Evolutionary conservation across 2,329 filamentous ascomycete genomes (phyloP), one percentile per base, ranked within the genome.

Genomic region (Paraphaeosphaeria minitans): DNA sequence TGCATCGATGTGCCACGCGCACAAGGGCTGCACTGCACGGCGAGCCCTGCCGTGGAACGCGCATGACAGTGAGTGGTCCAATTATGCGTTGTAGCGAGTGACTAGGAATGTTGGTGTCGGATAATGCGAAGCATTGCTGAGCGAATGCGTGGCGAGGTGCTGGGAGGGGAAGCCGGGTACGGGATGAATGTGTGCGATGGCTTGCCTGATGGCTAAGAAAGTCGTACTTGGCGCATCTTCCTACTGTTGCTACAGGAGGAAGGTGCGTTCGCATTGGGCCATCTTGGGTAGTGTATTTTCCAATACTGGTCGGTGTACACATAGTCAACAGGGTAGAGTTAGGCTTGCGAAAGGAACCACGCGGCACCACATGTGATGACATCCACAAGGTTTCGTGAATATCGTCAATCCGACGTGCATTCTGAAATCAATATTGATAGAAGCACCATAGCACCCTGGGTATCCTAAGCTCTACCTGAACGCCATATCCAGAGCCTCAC

Each of bases 401-500:
- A 2, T 12, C 19, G 10, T 43, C 8, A 19, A 43, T 13, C 19
- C 19, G 41, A 1, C 10, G 7, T 13, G 13, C 3, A 43, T 8
- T 14, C 16, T 3, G 9, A 21, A 2, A 6, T 14, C 16, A 21
- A 53, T 27, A 6, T 43, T 8, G 37, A 46, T 14, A 24, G 10
- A 31, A 53, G 9, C 7, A 53, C 2, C 31, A 37, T 4, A 42
- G 39, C 46, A 24, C 24, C 42, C 8, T 33, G 37, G 54, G 54
- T 56, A 56, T 56, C 45, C 54, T 24, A 56, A 51, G 14, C 19
- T 46, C 13, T 35, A 51, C 48, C 48, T 29, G 16, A 55, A 56
- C 54, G 54, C 54, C 54, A 7, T 16, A 22, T 19, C 39, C 24
- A 8, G 42, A 33, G 12, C 47, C 6, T 49, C 56, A 73, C 72